Base-by-base conservation (phyloP, 176 grass and related monocot species). In the Calamus simplicifolius region DNA sequence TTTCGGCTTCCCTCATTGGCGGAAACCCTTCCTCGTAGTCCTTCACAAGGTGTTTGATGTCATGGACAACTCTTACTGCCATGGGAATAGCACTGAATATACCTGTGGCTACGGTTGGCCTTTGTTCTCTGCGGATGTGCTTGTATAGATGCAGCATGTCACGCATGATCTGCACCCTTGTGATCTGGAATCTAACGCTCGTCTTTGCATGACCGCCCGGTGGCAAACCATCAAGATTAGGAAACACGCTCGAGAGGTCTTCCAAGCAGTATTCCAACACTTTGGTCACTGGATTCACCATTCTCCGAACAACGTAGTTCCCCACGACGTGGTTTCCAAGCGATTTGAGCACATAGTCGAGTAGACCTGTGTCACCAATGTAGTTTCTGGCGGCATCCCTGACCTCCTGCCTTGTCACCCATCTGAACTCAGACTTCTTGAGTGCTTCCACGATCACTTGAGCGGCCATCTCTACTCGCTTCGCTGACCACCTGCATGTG, bases 221-320 rank as follows among this genome's bases (percentile, higher is more conserved):
- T 48, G 21, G 14, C 26, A 29, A 29, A 16, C 5, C 27, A 26
- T 14, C 64, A 57, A 62, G 71, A 5, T 71, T 59, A 50, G 86
- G 80, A 26, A 84, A 69, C 53, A 82, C 78, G 65, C 62, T 91
- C 30, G 87, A 88, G 1, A 91, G 63, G 74, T 97, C 92, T 71
- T 97, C 92, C 31, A 97, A 80, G 77, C 84, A 82, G 59, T 91
- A 97, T 64, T 97, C 92, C 7, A 97, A 79, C 61, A 97, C 81
- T 79, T 89, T 90, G 57, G 92, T 97, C 3, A 91, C 81, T 8
- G 92, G 87, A 75, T 97, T 97, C 79, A 97, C 85, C 38, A 76
- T 80, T 10, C 92, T 80, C 4, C 87, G 87, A 55, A 97, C 87
- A 43, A 97, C 66, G 64, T 88, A 85, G 70, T 86, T 90, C 16